phyloP scores from a whole-genome alignment of 768 basidiomycete species.

The Pleurotus tuber-regium region DNA sequence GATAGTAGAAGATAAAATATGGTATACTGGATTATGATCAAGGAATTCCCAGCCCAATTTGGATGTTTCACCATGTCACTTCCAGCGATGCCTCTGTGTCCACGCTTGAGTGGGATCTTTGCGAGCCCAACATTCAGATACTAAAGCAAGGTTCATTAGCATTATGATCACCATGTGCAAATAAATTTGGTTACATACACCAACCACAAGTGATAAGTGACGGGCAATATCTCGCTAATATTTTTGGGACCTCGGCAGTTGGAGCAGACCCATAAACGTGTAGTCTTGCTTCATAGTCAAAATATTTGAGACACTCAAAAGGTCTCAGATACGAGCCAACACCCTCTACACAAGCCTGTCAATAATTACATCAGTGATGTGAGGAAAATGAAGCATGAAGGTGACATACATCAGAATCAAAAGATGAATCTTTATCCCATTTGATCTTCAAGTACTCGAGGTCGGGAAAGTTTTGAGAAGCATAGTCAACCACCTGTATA shows the following conservation, averaged over 20 bases:
- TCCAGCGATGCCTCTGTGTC: slow-evolving; percentile 1
- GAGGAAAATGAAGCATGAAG: not conserved
- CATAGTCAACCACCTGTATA: not conserved
- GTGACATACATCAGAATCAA: not conserved
- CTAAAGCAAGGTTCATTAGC: not conserved
- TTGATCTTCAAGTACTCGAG: not conserved
- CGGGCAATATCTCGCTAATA: not conserved
- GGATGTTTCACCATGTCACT: too few species aligned
- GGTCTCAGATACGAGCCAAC: too few species aligned
- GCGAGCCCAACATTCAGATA: not conserved
- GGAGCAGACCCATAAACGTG: not conserved
- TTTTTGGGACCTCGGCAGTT: not conserved
- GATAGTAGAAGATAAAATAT: too few species aligned
- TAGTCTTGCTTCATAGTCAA: not conserved
- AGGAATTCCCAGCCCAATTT: too few species aligned
- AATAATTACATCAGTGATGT: not conserved
- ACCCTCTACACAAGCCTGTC: not conserved
- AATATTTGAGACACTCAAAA: not conserved
- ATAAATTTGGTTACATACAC: not conserved
- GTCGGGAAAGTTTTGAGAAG: not conserved
- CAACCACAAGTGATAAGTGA: not conserved
- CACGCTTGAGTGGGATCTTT: not conserved
- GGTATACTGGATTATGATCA: too few species aligned
- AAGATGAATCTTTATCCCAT: not conserved
- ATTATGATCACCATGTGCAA: not conserved